Evolutionary conservation across 2,329 filamentous ascomycete genomes (phyloP).

Genomic region (Setomelanomma holmii): DNA sequence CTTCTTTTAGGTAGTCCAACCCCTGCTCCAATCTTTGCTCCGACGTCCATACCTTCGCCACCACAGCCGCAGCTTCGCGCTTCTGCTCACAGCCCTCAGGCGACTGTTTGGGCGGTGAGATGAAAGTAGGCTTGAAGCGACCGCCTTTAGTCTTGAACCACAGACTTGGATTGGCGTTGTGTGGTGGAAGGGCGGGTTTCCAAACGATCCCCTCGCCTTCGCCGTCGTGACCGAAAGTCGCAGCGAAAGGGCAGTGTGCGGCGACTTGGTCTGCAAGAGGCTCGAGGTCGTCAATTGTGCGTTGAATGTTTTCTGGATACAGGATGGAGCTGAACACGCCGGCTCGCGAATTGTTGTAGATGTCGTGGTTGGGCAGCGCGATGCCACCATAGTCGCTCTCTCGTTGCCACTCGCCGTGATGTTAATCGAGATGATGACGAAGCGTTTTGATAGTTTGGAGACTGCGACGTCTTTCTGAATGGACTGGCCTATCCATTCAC

Average conservation of each 20-base stretch:
- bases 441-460: constrained; percentile 28
- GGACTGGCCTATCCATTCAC: constrained; percentile 39
- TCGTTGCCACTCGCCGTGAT: constrained; percentile 31
- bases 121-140: constrained; percentile 32
- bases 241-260: constrained; percentile 29
- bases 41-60: constrained; percentile 28
- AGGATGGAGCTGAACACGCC: constrained; percentile 25
- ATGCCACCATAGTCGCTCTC: constrained; percentile 31
- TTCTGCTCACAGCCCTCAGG: constrained; percentile 12
- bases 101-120: constrained; percentile 21
- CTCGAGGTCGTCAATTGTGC: constrained; percentile 20
- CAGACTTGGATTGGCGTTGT: constrained; percentile 18
- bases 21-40: constrained; percentile 33
- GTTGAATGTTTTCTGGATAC: constrained; percentile 17
- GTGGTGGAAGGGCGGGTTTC: constrained; percentile 22
- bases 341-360: constrained; percentile 34
- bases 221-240: constrained; percentile 26
- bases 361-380: constrained; percentile 21
- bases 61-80: constrained; percentile 12
- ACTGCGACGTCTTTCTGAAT: constrained; percentile 40
- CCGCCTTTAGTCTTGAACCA: constrained; percentile 42
- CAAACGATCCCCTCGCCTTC: constrained; percentile 38
- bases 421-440: constrained; percentile 37
- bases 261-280: constrained; percentile 27
- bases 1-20: constrained; percentile 33